Conservation (phyloP, 2,329 filamentous ascomycete genomes). For the Apiospora kogelbergensis region DNA sequence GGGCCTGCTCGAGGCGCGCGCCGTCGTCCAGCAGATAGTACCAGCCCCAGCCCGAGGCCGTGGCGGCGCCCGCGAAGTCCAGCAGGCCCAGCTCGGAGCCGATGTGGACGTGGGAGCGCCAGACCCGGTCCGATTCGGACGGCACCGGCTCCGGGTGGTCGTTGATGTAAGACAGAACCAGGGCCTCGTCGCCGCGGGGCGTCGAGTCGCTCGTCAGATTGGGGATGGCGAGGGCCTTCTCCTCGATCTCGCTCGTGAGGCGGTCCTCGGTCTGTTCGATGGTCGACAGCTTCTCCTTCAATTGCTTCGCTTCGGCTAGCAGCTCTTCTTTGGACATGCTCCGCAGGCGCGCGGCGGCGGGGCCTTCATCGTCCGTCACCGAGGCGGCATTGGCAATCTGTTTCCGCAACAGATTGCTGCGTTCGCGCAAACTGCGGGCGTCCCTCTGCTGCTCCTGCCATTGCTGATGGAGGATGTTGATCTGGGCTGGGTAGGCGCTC, state of each 20-base stretch:
- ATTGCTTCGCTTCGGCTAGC: conserved; percentile 59
- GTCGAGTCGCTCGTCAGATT: conserved; percentile 81
- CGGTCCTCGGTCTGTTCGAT: conserved; percentile 64
- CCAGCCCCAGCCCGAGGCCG: conserved; percentile 94
- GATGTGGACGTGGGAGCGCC: conserved; percentile 81
- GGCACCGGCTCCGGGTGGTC: conserved; percentile 51
- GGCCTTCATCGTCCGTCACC: conserved; percentile 44
- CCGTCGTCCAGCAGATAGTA: conserved; percentile 94
- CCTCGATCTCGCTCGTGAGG: conserved; percentile 65
- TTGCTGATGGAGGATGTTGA: conserved; percentile 54
- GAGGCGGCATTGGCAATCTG: conserved; percentile 52
- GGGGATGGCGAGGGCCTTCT: conserved; percentile 75
- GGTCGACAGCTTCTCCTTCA: conserved; percentile 62
- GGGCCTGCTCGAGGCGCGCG: conserved; percentile 89
- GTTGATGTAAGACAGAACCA: conserved; percentile 77
- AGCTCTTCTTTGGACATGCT: conserved; percentile 48
- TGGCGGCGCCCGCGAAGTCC: conserved; percentile 80
- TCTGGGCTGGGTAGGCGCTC: conserved; percentile 54
- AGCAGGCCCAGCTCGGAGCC: conserved; percentile 84
- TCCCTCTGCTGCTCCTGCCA: conserved; percentile 62
- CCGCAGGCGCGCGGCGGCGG: conserved; percentile 24
- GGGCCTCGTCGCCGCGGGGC: conserved; percentile 66
- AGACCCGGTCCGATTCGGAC: conserved; percentile 43
- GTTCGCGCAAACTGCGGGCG: conserved; percentile 61
- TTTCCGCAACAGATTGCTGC: conserved; percentile 63